A percentile compares a stretch with the other conserved stretches of the same genome.
Evolutionary conservation across 2,329 filamentous ascomycete genomes (phyloP).

Genomic region (Xylaria sp.): DNA sequence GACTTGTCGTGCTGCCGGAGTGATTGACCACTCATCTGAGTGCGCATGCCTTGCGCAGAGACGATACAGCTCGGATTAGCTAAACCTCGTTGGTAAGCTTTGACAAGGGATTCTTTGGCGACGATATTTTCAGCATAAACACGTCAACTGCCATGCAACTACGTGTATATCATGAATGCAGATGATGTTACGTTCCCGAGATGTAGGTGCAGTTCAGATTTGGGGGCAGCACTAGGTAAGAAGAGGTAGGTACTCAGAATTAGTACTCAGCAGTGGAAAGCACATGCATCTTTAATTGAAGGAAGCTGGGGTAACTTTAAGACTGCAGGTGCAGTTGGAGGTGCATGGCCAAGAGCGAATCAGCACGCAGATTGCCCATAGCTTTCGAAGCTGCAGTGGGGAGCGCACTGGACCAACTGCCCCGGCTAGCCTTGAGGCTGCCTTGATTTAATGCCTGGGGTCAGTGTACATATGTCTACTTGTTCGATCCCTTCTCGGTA

Average conservation of each 20-base stretch:
- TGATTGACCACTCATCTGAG: conserved; percentile 8
- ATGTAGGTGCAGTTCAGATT: too few relatives aligned
- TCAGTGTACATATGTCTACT: neutral
- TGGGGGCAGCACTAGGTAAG: too few relatives aligned
- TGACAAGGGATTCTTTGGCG: neutral
- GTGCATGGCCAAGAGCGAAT: conserved; percentile 3
- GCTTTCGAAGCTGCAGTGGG: conserved; percentile 5
- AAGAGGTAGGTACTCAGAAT: too few relatives aligned
- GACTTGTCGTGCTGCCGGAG: conserved; percentile 1
- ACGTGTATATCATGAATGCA: too few relatives aligned
- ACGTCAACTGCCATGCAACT: too few relatives aligned
- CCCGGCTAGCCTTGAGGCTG: neutral
- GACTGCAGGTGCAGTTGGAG: neutral
- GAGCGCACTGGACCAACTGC: neutral
- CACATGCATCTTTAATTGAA: neutral
- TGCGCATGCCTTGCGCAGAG: conserved; percentile 16
- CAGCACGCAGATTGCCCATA: neutral
- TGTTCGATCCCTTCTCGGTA: too few relatives aligned
- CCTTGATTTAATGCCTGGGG: too few relatives aligned
- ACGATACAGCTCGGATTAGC: neutral
- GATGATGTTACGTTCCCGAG: too few relatives aligned
- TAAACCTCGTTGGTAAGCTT: neutral
- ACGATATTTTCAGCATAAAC: too few relatives aligned
- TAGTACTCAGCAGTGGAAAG: too few relatives aligned
- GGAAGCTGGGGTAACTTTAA: neutral